Conservation (phyloP, 1,284 basidiomycete species). For the Ceratobasidium papillatum region DNA sequence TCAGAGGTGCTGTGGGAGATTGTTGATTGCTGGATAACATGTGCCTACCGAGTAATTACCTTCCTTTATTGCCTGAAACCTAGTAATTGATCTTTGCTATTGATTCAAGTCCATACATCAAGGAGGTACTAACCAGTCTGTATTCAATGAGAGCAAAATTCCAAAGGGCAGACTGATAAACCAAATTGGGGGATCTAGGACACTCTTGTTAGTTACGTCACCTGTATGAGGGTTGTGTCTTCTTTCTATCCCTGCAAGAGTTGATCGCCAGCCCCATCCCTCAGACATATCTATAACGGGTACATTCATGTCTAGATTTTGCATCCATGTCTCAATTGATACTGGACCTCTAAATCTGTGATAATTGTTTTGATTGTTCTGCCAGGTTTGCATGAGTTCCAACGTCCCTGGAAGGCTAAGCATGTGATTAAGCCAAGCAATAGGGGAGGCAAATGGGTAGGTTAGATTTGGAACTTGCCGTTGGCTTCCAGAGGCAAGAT, state of each 20-base stretch:
- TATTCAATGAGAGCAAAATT: slow-evolving; percentile 1
- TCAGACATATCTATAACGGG: slow-evolving; percentile 1
- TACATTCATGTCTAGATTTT: background rate
- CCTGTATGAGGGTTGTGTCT: background rate
- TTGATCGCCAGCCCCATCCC: slow-evolving; percentile 16
- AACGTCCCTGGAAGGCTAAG: slow-evolving; percentile 8
- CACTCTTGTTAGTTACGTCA: background rate
- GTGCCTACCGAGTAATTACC: slow-evolving; percentile 5
- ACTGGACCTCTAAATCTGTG: background rate
- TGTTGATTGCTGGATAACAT: slow-evolving; percentile 7
- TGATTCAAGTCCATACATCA: background rate
- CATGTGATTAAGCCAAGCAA: slow-evolving; percentile 20
- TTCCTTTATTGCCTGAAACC: slow-evolving; percentile 24
- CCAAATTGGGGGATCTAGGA: slow-evolving; percentile 5
- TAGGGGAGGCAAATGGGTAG: background rate
- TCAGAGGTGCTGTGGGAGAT: slow-evolving; percentile 18
- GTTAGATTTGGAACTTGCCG: slow-evolving; percentile 2
- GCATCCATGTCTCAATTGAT: slow-evolving; percentile 1
- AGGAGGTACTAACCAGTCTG: background rate
- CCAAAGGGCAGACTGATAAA: slow-evolving; percentile 18
- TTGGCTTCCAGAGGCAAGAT: background rate
- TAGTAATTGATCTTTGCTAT: background rate
- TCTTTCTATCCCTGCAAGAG: background rate
- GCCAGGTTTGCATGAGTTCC: slow-evolving; percentile 12
- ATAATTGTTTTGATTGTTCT: background rate